Conservation (phyloP, 768 basidiomycete species). For the Mycena belliarum region DNA sequence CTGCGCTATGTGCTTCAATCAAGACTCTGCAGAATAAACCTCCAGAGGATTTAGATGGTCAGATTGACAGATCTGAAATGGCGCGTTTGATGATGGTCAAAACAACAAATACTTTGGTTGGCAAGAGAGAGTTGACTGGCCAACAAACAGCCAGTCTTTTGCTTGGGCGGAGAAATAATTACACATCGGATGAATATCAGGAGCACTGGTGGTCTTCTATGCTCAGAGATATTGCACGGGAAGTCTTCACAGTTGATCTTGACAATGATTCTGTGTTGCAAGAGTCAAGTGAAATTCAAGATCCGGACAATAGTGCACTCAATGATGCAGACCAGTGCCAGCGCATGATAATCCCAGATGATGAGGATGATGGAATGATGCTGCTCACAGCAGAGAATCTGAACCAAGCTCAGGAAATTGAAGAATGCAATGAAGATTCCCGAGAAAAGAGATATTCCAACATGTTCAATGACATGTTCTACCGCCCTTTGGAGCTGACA, state of each 20-base stretch:
- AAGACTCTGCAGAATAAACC: constrained; percentile 10
- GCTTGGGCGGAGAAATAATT: constrained; percentile 3
- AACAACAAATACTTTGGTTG: constrained; percentile 3
- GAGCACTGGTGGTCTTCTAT: constrained; percentile 13
- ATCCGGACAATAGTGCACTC: neutral
- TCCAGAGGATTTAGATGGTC: constrained; percentile 15
- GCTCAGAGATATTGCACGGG: constrained; percentile 5
- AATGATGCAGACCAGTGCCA: neutral
- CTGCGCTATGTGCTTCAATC: constrained; percentile 19
- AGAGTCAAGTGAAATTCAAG: no score
- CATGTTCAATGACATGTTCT: constrained; percentile 16
- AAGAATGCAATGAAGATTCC: neutral
- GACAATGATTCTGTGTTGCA: neutral
- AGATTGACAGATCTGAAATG: constrained; percentile 4
- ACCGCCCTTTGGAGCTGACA: constrained; percentile 5
- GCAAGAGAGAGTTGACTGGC: constrained; percentile 10
- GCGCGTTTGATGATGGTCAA: constrained; percentile 10
- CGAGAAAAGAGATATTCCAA: neutral
- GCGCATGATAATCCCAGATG: neutral
- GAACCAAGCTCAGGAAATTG: neutral
- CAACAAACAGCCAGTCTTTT: constrained; percentile 13
- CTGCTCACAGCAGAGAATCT: neutral
- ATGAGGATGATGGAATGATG: constrained; percentile 1
- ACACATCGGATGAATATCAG: constrained; percentile 3
- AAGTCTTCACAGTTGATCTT: constrained; percentile 22